These are phyloP conservation scores for Papiliotrema terrestris DNA, from an alignment of 1,284 basidiomycete species.

Conservation along the genomic window DNA sequence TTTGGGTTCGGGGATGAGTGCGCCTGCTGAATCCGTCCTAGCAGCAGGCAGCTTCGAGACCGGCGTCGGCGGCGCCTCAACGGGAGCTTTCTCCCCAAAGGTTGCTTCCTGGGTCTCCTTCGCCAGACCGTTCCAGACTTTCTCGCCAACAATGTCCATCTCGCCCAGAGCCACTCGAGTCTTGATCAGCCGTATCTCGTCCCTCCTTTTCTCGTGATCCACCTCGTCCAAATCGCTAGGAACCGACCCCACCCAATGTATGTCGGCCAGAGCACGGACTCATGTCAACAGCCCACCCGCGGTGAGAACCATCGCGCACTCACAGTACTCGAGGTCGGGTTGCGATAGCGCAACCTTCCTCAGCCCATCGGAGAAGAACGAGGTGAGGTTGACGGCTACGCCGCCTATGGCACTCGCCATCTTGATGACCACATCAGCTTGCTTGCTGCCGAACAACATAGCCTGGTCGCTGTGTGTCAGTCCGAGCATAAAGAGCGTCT, in stretches of 20 bases:
- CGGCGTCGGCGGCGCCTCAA: too few species aligned
- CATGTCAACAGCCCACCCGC: not conserved
- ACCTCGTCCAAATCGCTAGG: slow-evolving; percentile 11
- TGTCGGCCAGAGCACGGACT: slow-evolving; percentile 19
- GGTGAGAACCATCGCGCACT: not conserved
- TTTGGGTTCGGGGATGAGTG: too few species aligned
- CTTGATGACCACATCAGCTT: slow-evolving; percentile 9
- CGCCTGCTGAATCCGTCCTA: too few species aligned
- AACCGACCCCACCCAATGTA: slow-evolving; percentile 10
- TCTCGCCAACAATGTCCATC: slow-evolving; percentile 15
- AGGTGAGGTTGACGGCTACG: slow-evolving; percentile 7
- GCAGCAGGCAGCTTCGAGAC: too few species aligned
- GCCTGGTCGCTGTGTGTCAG: slow-evolving; percentile 11
- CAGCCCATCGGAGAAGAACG: slow-evolving; percentile 18
- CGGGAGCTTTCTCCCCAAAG: too few species aligned
- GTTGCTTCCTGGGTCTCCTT: not conserved
- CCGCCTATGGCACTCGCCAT: slow-evolving; percentile 6
- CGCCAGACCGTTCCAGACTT: not conserved
- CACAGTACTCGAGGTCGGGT: slow-evolving; percentile 19
- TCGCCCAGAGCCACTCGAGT: slow-evolving; percentile 21
- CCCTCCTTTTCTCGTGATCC: slow-evolving; percentile 10
- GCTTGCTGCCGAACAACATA: slow-evolving; percentile 10
- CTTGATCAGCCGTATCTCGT: slow-evolving; percentile 15
- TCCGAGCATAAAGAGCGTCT: not conserved
- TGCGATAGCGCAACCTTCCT: slow-evolving; percentile 4